A percentile compares a stretch with the other conserved stretches of the same genome.
Evolutionary conservation across 1,284 basidiomycete species (phyloP).

Genomic region (Ceratobasidium sp.): DNA sequence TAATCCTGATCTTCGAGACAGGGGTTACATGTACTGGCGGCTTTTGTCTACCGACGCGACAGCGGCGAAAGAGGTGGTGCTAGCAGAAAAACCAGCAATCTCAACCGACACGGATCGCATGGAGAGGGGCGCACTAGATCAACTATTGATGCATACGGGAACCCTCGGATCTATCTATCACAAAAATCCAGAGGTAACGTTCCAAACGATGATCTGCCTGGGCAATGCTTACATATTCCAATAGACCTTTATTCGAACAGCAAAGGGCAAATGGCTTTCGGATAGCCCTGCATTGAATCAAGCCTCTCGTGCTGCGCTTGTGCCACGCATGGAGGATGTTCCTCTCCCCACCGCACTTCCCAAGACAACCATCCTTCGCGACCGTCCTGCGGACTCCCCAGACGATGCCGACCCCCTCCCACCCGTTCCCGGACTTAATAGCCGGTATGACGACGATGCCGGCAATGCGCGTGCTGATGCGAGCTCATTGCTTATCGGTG

Average conservation of each 20-base stretch:
- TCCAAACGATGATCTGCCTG: background rate
- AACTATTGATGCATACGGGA: constrained; percentile 83
- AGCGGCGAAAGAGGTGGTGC: constrained; percentile 91
- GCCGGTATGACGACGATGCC: constrained; percentile 36
- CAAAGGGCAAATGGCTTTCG: constrained; percentile 75
- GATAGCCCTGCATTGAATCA: constrained; percentile 84
- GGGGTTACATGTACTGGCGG: constrained; percentile 99
- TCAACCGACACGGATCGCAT: constrained; percentile 98
- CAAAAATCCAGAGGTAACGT: constrained; percentile 84
- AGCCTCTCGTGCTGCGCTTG: constrained; percentile 77
- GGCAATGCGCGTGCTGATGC: constrained; percentile 37
- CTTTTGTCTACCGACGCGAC: constrained; percentile 93
- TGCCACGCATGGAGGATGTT: constrained; percentile 58
- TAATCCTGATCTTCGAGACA: constrained; percentile 95
- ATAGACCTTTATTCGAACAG: constrained; percentile 86
- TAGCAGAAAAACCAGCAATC: constrained; percentile 94
- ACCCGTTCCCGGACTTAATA: constrained; percentile 37
- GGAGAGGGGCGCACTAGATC: constrained; percentile 95
- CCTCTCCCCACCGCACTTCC: constrained; percentile 24
- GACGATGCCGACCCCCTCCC: constrained; percentile 28
- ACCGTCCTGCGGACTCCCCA: constrained; percentile 35
- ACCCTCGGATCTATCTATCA: constrained; percentile 89
- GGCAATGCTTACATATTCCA: background rate
- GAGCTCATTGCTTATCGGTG: constrained; percentile 39
- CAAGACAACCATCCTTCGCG: constrained; percentile 30